Percentiles rank a stretch among this genome's conserved stretches.
phyloP scores from a whole-genome alignment of 306 rosid genomes.

The Cucumis sativus region Cucumber_9930_V3 NC_026659.2:870001-870500 shows the following conservation, averaged over 20 bases:
- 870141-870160: constrained; percentile 12
- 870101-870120: constrained; percentile 30
- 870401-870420: too few relatives aligned
- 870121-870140: constrained; percentile 10
- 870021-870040: constrained; percentile 91
- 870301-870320: background rate
- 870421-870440: too few relatives aligned
- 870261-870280: background rate
- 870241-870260: background rate
- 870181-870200: constrained; percentile 40
- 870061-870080: constrained; percentile 84
- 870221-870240: background rate
- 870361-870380: too few relatives aligned
- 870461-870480: too few relatives aligned
- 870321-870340: background rate
- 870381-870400: too few relatives aligned
- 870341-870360: background rate
- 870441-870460: too few relatives aligned
- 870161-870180: constrained; percentile 22
- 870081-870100: constrained; percentile 78
- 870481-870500: too few relatives aligned
- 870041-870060: constrained; percentile 88
- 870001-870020: constrained; percentile 86
- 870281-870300: background rate
- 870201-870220: constrained; percentile 75